Evolutionary conservation across 139 green algal species (phyloP).

Genomic region (Coccomyxa sp.): DNA sequence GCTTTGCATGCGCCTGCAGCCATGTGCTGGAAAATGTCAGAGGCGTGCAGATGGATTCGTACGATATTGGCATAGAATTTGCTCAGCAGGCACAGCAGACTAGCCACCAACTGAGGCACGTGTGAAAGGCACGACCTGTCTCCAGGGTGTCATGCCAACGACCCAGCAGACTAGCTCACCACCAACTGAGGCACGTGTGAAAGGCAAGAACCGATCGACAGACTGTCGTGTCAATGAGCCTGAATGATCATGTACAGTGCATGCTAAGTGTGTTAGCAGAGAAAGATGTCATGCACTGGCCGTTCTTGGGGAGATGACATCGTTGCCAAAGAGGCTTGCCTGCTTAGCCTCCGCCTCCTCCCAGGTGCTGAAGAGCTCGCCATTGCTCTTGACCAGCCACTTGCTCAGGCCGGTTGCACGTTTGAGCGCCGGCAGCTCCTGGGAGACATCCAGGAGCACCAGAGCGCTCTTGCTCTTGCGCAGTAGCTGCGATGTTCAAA

Average conservation of each 20-base stretch:
- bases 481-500: conserved; percentile 32
- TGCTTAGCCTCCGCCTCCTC: conserved; percentile 48
- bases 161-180: too few species aligned
- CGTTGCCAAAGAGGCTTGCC: conserved; percentile 40
- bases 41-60: neutral
- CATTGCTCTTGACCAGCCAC: conserved; percentile 76
- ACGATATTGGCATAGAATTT: too few species aligned
- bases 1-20: conserved; percentile 27
- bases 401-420: conserved; percentile 62
- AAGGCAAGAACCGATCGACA: too few species aligned
- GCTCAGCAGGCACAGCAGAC: too few species aligned
- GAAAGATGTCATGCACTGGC: too few species aligned
- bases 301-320: too few species aligned
- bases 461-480: conserved; percentile 51
- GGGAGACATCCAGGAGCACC: conserved; percentile 81
- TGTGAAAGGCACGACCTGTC: too few species aligned
- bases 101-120: neutral
- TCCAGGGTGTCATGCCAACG: too few species aligned
- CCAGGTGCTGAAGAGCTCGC: conserved; percentile 59
- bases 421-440: conserved; percentile 71
- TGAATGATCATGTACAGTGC: too few species aligned
- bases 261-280: too few species aligned
- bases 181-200: too few species aligned
- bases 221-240: too few species aligned
- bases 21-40: conserved; percentile 7